A percentile compares a stretch with the other conserved stretches of the same genome.
Conservation (phyloP, 768 basidiomycete genomes). For the Tricholoma sp. region DNA sequence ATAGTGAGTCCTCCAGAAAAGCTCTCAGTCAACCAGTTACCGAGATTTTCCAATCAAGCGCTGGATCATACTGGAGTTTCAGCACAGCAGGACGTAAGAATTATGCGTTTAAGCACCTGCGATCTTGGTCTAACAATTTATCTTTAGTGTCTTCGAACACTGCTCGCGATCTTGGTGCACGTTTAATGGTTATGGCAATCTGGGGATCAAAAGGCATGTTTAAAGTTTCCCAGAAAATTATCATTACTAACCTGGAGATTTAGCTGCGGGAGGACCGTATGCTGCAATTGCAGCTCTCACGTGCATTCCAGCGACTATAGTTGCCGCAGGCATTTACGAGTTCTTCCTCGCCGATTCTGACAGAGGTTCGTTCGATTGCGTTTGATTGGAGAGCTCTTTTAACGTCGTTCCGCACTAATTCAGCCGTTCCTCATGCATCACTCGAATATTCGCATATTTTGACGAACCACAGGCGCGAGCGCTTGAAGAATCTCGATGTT, state of each 20-base stretch:
- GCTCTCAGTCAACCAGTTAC: not conserved
- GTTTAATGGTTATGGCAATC: constrained; percentile 55
- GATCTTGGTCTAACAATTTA: not conserved
- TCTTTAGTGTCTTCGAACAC: constrained; percentile 53
- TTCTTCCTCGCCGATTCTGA: constrained; percentile 53
- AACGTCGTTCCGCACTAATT: not conserved
- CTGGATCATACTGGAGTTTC: constrained; percentile 43
- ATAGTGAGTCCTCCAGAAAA: constrained; percentile 40
- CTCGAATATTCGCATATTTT: constrained; percentile 8
- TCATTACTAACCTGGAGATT: too few species aligned
- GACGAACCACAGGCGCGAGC: constrained; percentile 2
- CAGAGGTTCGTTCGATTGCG: constrained; percentile 37
- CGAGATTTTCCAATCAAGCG: too few species aligned
- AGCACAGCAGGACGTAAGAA: constrained; percentile 42
- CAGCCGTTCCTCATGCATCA: constrained; percentile 11
- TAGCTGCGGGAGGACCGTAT: constrained; percentile 42
- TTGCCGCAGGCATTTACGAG: constrained; percentile 52
- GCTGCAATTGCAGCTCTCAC: constrained; percentile 57
- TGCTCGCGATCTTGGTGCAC: constrained; percentile 64
- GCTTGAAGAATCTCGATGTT: too few species aligned
- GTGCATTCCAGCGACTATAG: constrained; percentile 59
- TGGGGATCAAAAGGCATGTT: constrained; percentile 43
- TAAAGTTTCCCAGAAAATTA: constrained; percentile 1
- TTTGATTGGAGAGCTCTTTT: not conserved
- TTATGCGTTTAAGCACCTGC: not conserved